Percentiles rank a stretch among this genome's conserved stretches.
phyloP scores from a whole-genome alignment of 257 asterid species.

The Nicotiana benthamiana region DNA sequence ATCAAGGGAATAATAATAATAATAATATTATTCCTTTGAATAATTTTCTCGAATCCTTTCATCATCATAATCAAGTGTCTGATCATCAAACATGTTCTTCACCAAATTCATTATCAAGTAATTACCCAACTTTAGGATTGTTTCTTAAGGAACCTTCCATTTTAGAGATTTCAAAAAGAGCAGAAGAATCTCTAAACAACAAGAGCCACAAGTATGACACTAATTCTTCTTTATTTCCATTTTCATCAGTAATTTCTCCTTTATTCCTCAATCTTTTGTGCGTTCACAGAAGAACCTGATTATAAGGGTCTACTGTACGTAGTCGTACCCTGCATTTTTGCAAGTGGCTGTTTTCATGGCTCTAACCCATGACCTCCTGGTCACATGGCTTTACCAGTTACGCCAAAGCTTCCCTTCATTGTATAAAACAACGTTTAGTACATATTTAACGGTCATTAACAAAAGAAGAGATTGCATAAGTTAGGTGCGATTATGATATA shows the following conservation, averaged over 20 bases:
- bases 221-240: background rate
- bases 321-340: too few species aligned
- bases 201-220: constrained; percentile 2
- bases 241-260: background rate
- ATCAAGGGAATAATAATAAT: constrained; percentile 14
- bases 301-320: too few species aligned
- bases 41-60: constrained; percentile 28
- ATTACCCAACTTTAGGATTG: constrained; percentile 38
- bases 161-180: constrained; percentile 18
- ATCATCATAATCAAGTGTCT: constrained; percentile 5
- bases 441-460: background rate
- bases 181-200: constrained; percentile 15
- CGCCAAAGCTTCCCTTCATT: too few species aligned
- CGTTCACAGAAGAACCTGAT: too few species aligned
- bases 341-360: too few species aligned
- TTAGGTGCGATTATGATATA: background rate
- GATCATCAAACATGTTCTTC: constrained; percentile 14
- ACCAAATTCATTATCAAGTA: background rate
- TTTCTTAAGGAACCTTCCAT: constrained; percentile 40
- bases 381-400: too few species aligned
- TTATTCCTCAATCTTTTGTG: too few species aligned
- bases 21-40: constrained; percentile 8
- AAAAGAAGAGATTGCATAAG: background rate
- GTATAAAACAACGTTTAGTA: too few species aligned
- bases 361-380: too few species aligned